A percentile compares a stretch with the other conserved stretches of the same genome.
phyloP scores from a whole-genome alignment of 2,329 filamentous ascomycete species.

The Scytalidium sp. region DNA sequence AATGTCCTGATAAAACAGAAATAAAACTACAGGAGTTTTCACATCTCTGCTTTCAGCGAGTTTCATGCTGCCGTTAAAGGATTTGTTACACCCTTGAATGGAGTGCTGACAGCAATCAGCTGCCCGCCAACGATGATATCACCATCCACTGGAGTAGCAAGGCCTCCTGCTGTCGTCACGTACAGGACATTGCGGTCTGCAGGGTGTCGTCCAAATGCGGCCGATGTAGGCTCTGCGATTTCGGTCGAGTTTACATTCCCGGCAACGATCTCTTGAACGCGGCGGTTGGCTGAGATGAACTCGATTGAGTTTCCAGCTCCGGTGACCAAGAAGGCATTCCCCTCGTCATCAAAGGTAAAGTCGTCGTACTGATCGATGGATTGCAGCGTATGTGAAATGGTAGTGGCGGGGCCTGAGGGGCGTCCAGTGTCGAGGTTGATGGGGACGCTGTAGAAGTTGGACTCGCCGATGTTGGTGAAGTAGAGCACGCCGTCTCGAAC shows the following conservation, averaged over 20 bases:
- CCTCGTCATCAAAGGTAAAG: constrained; percentile 8
- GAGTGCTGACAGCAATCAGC: constrained; percentile 3
- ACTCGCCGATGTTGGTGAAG: constrained; percentile 20
- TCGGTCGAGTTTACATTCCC: background rate
- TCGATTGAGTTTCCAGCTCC: background rate
- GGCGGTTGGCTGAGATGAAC: background rate
- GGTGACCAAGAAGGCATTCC: constrained; percentile 2
- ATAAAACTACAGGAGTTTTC: no score
- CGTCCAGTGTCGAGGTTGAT: constrained; percentile 5
- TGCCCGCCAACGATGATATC: background rate
- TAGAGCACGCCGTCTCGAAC: constrained; percentile 16
- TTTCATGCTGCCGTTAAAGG: no score
- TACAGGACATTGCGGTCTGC: background rate
- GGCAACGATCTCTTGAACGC: background rate
- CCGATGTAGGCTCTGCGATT: background rate
- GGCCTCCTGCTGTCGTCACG: constrained; percentile 5
- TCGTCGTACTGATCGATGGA: constrained; percentile 11
- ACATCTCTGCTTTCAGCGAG: no score
- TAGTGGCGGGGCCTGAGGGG: constrained; percentile 6
- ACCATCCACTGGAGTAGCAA: background rate
- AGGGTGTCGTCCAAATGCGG: background rate
- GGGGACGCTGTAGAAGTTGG: constrained; percentile 9
- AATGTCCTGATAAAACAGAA: no score
- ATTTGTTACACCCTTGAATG: background rate
- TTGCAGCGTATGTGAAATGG: constrained; percentile 5